Base-by-base conservation (phyloP, 768 basidiomycete species). In the Serendipita sp. region DNA sequence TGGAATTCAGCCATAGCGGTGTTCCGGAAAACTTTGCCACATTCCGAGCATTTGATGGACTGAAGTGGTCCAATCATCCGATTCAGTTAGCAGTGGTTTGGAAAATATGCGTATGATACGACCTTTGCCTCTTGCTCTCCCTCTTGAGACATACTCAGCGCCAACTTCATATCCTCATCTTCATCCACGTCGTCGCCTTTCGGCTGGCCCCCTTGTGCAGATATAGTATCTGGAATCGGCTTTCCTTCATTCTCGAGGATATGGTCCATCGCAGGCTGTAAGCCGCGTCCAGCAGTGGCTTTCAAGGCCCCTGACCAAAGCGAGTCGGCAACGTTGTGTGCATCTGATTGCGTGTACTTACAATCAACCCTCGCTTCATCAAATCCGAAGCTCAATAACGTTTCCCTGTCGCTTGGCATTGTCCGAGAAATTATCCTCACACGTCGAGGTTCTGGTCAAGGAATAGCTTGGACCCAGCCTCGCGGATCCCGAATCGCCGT, bases 211-310 rank as follows among this genome's bases (percentile, higher is more conserved):
- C 53, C n/a, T 11, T 22, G 17, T n/a, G 53, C 2, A 26, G 62
- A 62, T 13, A 43, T 63, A 7, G 28, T 72, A 70, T 87, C 82
- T 9, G 93, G 90, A 9, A 95, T 76, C 1, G 85, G 77, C 64
- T 90, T 76, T 3, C 81, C 81, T 60, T 88, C 85, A 69, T 97
- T 80, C 72, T 85, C 87, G 41, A 96, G 74, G 41, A 96, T 75
- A 72, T 88, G 85, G 68, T 96, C 93, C 87, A 93, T 88, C 22
- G 88, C 88, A 4, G 86, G 87, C 71, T 96, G 94, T 0, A 98
- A 76, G 2, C 93, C 95, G 30, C 87, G 81, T 67, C 83, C 83
- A 38, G 77, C 80, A 7, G 92, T 96, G 3, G 89, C 88, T 67
- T 85, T 85, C 64, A 95, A 72, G 3, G 93, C 93, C 93, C 92